phyloP scores from a whole-genome alignment of 345 rosid species.

The Eucalyptus marginata region DNA sequence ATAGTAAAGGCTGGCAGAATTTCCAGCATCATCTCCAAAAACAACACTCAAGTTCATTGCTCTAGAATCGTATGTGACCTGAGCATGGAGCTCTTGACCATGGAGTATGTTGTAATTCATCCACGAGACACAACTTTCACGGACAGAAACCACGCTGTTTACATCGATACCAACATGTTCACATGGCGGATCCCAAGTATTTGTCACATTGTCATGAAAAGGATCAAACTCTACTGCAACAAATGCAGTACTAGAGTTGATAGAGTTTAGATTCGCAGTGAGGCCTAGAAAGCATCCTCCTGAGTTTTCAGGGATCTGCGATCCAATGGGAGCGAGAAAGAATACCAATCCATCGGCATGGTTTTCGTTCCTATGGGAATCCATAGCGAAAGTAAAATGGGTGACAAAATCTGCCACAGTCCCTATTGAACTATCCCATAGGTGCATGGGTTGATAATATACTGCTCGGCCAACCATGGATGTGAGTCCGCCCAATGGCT shows the following conservation, averaged over 20 bases:
- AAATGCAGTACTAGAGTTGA: too few relatives aligned
- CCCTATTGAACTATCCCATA: conserved; percentile 3
- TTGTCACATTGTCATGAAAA: too few relatives aligned
- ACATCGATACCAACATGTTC: background rate
- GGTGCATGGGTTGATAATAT: background rate
- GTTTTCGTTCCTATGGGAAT: background rate
- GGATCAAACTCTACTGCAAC: too few relatives aligned
- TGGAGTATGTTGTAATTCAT: background rate
- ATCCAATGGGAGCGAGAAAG: background rate
- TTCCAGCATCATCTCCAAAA: background rate
- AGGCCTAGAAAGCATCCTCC: background rate
- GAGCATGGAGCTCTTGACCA: background rate
- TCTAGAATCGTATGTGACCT: background rate
- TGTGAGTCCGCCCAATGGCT: background rate
- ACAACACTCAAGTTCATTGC: background rate
- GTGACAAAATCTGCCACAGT: conserved; percentile 6
- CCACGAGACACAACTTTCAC: background rate
- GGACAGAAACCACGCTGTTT: background rate
- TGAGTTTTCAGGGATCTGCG: background rate
- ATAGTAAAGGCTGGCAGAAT: background rate
- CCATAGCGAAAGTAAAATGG: conserved; percentile 1
- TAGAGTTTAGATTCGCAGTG: too few relatives aligned
- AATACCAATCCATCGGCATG: background rate
- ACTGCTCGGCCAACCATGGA: background rate
- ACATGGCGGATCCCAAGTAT: background rate